Evolutionary conservation across 148 eudicot species (phyloP).

Genomic region (Camellia granthamiana): DNA sequence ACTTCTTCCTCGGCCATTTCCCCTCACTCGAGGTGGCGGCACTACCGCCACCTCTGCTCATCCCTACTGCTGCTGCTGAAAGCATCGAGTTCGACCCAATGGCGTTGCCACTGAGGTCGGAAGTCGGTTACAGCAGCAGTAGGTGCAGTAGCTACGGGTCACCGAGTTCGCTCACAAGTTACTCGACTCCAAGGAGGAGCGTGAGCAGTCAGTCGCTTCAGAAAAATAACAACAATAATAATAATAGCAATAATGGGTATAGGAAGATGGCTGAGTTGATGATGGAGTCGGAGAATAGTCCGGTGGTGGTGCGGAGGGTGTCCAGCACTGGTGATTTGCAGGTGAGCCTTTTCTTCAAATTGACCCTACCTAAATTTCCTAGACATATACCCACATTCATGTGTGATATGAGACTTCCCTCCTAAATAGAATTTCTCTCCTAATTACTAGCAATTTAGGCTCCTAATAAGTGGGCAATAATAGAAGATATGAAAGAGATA

Average conservation of each 20-base stretch:
- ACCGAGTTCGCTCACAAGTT: constrained; percentile 27
- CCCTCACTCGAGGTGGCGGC: background rate
- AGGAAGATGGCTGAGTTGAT: no score
- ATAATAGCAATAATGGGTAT: no score
- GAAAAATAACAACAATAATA: constrained; percentile 16
- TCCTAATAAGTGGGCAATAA: no score
- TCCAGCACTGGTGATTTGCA: constrained; percentile 56
- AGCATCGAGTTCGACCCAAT: constrained; percentile 15
- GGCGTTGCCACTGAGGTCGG: constrained; percentile 12
- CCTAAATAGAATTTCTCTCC: no score
- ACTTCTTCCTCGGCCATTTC: constrained; percentile 11
- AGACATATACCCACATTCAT: no score
- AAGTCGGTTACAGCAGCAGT: constrained; percentile 25
- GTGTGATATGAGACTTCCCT: no score
- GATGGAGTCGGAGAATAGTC: constrained; percentile 30
- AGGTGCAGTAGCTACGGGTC: constrained; percentile 37
- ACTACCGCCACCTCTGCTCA: constrained; percentile 16
- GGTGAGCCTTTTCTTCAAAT: constrained; percentile 24
- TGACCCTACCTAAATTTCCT: background rate
- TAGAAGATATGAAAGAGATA: no score
- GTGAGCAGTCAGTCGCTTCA: constrained; percentile 58
- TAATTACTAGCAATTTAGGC: no score
- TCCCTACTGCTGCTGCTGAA: constrained; percentile 8
- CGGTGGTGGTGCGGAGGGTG: constrained; percentile 37
- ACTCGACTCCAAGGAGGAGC: constrained; percentile 19